Evolutionary conservation across 2,329 filamentous ascomycete species (phyloP).

Genomic region (Sarocladium oryzae): DNA sequence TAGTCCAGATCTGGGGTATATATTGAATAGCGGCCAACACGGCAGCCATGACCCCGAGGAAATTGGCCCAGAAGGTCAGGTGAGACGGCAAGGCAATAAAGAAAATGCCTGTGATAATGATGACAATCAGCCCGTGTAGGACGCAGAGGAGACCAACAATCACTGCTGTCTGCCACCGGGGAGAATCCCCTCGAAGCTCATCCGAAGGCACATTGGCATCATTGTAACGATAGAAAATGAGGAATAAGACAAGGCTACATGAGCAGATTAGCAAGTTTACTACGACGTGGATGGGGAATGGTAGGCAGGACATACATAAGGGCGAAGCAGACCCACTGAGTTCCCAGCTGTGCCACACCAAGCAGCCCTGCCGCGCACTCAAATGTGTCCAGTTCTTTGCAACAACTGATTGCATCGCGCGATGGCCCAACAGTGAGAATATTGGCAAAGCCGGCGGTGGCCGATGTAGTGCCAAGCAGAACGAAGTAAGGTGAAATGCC

Average conservation of each 20-base stretch:
- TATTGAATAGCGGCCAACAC: conserved; percentile 83
- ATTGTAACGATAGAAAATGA: conserved; percentile 81
- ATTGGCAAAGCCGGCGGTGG: conserved; percentile 84
- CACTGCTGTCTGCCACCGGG: conserved; percentile 73
- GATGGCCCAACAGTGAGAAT: conserved; percentile 84
- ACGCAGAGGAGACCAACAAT: conserved; percentile 67
- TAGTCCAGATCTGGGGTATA: conserved; percentile 90
- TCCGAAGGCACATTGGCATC: conserved; percentile 43
- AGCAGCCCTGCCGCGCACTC: conserved; percentile 81
- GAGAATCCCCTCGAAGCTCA: conserved; percentile 43
- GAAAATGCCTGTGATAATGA: conserved; percentile 64
- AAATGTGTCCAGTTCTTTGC: conserved; percentile 70
- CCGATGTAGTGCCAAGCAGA: conserved; percentile 84
- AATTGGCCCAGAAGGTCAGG: conserved; percentile 75
- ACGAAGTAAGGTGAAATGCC: conserved; percentile 95
- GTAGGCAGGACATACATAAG: conserved; percentile 61
- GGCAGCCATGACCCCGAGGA: conserved; percentile 74
- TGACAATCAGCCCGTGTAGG: conserved; percentile 64
- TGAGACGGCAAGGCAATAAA: conserved; percentile 54
- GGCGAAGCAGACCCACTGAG: conserved; percentile 88
- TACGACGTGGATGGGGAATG: not conserved
- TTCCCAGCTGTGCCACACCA: conserved; percentile 83
- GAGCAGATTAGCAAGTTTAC: conserved; percentile 16
- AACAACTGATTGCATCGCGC: conserved; percentile 77
- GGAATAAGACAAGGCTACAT: conserved; percentile 77